Evolutionary conservation across 805 yeast species (phyloP).

Genomic region (Candida montana): DNA sequence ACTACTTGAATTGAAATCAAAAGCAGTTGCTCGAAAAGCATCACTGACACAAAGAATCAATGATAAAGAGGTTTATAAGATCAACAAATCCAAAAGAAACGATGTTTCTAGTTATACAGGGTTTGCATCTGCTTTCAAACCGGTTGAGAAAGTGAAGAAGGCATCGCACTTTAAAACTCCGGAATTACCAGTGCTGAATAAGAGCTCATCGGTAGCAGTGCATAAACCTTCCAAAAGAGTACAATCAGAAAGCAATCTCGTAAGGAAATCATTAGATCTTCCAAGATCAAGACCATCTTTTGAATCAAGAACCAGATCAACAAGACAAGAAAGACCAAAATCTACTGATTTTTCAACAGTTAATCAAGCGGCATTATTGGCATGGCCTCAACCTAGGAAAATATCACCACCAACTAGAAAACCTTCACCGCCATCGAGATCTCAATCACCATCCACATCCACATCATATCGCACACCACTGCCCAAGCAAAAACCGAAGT

Average conservation of each 20-base stretch:
- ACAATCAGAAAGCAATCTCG: not conserved
- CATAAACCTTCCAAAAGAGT: not conserved
- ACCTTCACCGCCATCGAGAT: slow-evolving; percentile 10
- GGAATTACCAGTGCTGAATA: not conserved
- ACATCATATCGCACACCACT: not conserved
- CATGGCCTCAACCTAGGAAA: slow-evolving; percentile 21
- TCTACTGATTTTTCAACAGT: slow-evolving; percentile 21
- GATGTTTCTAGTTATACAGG: slow-evolving; percentile 22
- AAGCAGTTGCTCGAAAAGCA: slow-evolving; percentile 14
- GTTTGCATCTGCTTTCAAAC: slow-evolving; percentile 21
- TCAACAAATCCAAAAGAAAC: slow-evolving; percentile 11
- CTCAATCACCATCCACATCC: not conserved
- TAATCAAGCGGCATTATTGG: slow-evolving; percentile 22
- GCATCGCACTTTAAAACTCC: not conserved
- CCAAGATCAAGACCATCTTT: slow-evolving; percentile 13
- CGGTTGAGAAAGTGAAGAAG: not conserved
- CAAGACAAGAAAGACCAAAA: slow-evolving; percentile 19
- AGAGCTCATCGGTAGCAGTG: slow-evolving; percentile 2
- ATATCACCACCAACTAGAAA: slow-evolving; percentile 12
- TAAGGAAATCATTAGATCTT: slow-evolving; percentile 14
- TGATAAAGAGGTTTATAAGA: slow-evolving; percentile 9
- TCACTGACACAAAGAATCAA: slow-evolving; percentile 11
- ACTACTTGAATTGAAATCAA: slow-evolving; percentile 15
- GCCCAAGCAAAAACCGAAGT: slow-evolving; percentile 10
- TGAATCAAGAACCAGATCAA: slow-evolving; percentile 7